These are phyloP conservation scores for Diaporthe destruens DNA, from an alignment of 2,329 filamentous ascomycete species.

Conservation along the genomic window DNA sequence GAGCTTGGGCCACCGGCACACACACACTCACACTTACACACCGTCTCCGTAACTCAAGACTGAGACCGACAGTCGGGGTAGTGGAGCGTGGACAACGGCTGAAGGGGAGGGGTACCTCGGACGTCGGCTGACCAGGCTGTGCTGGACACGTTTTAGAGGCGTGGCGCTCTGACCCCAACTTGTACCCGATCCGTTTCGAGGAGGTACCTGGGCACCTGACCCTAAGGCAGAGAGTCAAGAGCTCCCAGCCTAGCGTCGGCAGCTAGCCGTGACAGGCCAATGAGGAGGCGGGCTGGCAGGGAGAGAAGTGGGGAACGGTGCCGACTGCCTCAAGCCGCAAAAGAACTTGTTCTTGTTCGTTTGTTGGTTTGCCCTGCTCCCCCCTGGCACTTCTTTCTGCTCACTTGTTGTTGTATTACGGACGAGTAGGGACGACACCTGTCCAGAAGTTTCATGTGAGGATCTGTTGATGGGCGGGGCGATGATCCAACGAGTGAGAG, in stretches of 20 bases:
- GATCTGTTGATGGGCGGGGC: neutral
- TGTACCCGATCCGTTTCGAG: neutral
- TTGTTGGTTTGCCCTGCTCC: neutral
- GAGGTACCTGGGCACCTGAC: slow-evolving; percentile 1
- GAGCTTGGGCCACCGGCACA: slow-evolving; percentile 34
- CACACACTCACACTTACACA: neutral
- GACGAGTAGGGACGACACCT: neutral
- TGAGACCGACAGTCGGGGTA: neutral
- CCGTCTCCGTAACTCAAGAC: too few species aligned
- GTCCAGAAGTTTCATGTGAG: too few species aligned
- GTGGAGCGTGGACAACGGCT: neutral
- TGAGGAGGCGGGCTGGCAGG: neutral
- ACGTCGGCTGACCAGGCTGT: neutral
- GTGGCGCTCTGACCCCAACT: neutral
- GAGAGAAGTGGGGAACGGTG: neutral
- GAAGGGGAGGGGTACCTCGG: neutral
- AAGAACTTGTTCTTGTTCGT: slow-evolving; percentile 1
- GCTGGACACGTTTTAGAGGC: neutral
- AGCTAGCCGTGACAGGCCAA: slow-evolving; percentile 35
- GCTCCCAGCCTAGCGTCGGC: slow-evolving; percentile 36
- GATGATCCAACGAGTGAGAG: neutral
- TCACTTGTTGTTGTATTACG: neutral
- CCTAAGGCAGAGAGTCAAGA: neutral
- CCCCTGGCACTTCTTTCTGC: too few species aligned
- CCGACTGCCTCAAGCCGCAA: neutral